Evolutionary conservation across 176 grass and related monocot genomes (phyloP), one percentile per base, ranked within the genome.

Genomic region (Cenchrus purpureus): DNA sequence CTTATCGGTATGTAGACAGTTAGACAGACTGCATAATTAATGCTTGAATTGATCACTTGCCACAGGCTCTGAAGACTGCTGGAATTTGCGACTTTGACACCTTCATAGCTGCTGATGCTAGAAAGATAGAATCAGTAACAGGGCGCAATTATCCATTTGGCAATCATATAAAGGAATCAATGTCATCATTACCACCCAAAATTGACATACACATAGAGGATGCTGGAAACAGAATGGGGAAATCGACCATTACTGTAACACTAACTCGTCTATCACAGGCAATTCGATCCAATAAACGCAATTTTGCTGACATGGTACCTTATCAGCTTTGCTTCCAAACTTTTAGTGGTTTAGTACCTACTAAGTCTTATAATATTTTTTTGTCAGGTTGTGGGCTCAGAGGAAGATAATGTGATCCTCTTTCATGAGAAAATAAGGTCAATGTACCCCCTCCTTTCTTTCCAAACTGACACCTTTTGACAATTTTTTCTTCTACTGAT

Each of bases 401-500:
- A 98, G 79, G 95, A 98, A 92, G 95, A 98, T 59, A 98, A 95
- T 71, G 73, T 73, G 76, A 93, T 95, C 63, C 85, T 98, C 37
- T 95, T 94, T 92, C 87, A 98, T 86, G 87, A 98, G 78, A 98
- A 94, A 89, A 90, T 95, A 85, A 98, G 89, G 96, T 98, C 70
- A 73, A 5, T 84, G 31, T 42, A 32, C 60, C 49, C 25, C 29
- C 79, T 80, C 63, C 74, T 80, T 37, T 20, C 76, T 65, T 22
- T 57, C 17, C 44, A 52, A 76, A 15, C 72, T 86, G 34, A 83
- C 81, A 17, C 61, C 53, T 25, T 25, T 75, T 13, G 73, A 57
- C 16, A 50, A 77, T 56, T 66, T 43, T 37, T 68, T 78, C 14
- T 17, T 53, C 60, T 72, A 63, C 84, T 90, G 73, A 89, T 88